phyloP scores from a whole-genome alignment of 495 filamentous ascomycete genomes.

The Talaromyces trachyspermus region DNA sequence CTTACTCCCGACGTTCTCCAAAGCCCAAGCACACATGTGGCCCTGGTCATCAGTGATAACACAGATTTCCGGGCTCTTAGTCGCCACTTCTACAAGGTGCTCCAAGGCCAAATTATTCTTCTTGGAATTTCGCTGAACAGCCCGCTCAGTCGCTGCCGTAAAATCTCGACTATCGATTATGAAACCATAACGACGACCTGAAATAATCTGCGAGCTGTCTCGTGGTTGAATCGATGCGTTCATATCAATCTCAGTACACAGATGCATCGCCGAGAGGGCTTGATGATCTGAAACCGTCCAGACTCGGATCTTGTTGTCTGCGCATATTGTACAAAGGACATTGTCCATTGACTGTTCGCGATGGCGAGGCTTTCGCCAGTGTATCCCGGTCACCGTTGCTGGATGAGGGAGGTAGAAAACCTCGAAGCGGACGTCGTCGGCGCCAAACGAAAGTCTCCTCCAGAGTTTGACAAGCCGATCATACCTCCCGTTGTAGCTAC shows the following conservation, averaged over 20 bases:
- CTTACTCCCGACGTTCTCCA: slow-evolving; percentile 83
- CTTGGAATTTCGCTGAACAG: slow-evolving; percentile 57
- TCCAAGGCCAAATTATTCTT: slow-evolving; percentile 64
- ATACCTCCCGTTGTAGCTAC: slow-evolving; percentile 75
- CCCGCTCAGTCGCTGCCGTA: slow-evolving; percentile 63
- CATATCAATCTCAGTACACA: slow-evolving; percentile 83
- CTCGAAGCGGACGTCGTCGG: slow-evolving; percentile 79
- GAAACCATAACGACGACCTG: slow-evolving; percentile 61
- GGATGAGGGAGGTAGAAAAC: slow-evolving; percentile 86
- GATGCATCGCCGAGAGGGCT: slow-evolving; percentile 59
- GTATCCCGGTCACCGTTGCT: slow-evolving; percentile 65
- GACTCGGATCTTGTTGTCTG: slow-evolving; percentile 73
- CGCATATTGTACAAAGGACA: slow-evolving; percentile 87
- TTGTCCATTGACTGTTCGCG: slow-evolving; percentile 75
- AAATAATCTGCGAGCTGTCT: slow-evolving; percentile 23
- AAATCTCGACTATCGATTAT: slow-evolving; percentile 82
- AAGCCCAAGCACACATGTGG: slow-evolving; percentile 87
- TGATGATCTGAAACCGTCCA: slow-evolving; percentile 77
- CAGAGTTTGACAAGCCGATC: slow-evolving; percentile 90
- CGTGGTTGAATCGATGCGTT: slow-evolving; percentile 61
- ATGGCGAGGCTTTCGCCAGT: slow-evolving; percentile 75
- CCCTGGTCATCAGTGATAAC: slow-evolving; percentile 78
- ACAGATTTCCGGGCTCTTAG: slow-evolving; percentile 78
- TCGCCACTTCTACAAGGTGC: slow-evolving; percentile 81
- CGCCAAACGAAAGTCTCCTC: slow-evolving; percentile 79